phyloP scores from a whole-genome alignment of 179 eudicot species.

The Gypsophila paniculata region DNA sequence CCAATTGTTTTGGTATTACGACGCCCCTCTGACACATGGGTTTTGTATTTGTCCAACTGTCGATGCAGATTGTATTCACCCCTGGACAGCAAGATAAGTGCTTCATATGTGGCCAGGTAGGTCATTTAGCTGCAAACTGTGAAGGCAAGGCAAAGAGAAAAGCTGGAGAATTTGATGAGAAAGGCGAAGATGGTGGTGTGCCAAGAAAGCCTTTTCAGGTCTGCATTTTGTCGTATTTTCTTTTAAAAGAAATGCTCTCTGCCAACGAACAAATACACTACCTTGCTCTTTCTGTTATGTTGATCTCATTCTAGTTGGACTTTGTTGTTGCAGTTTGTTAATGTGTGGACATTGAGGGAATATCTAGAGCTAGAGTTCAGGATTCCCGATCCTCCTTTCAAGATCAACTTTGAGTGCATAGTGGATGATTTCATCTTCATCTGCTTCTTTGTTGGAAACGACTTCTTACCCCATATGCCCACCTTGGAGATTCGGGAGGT shows the following conservation, averaged over 20 bases:
- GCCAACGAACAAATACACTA: neutral
- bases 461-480: constrained; percentile 95
- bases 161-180: constrained; percentile 90
- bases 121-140: constrained; percentile 84
- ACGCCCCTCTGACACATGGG: neutral
- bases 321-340: constrained; percentile 58
- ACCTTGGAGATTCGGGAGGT: constrained; percentile 96
- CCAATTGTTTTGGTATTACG: neutral
- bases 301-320: constrained; percentile 15
- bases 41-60: too few relatives aligned
- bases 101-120: constrained; percentile 23
- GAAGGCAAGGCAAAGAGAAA: constrained; percentile 94
- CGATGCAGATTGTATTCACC: constrained; percentile 60
- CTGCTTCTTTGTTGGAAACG: constrained; percentile 97
- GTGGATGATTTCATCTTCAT: constrained; percentile 89
- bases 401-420: constrained; percentile 73
- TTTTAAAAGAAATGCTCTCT: neutral
- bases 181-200: constrained; percentile 51
- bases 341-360: constrained; percentile 86
- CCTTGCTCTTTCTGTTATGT: neutral
- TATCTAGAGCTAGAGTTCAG: constrained; percentile 77
- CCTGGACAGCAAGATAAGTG: constrained; percentile 45
- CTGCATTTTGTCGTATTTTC: constrained; percentile 6
- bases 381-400: constrained; percentile 56
- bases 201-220: constrained; percentile 89